Evolutionary conservation across 139 green algal species (phyloP), one percentile per base, ranked within the genome.

Genomic region (Desmodesmus armatus): DNA sequence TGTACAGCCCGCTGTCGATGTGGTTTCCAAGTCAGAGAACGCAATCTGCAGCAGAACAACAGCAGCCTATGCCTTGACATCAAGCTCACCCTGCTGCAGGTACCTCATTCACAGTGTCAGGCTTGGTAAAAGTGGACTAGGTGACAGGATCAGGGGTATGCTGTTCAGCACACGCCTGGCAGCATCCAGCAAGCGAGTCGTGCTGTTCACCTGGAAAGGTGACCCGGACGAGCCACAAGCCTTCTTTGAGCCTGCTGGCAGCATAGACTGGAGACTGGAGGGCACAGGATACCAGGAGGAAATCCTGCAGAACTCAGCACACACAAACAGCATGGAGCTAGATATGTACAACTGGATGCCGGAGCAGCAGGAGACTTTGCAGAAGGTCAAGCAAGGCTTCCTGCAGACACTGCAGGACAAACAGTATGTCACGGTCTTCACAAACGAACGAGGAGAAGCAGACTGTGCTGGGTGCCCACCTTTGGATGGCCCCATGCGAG

Each of bases 131-230:
- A 33, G 9, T 29, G 58, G 58, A 7, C 58, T 67, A 7, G 58
- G 58, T 67, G 58, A 67, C 58, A 67, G 17, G 33, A 67, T 67
- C 58, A 67, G 58, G 19, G 31, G 27, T 5, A 74, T 74, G 66
- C 40, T 74, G 66, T 74, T 51, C 41, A 5, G 5, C 5, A 74
- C 66, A 13, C 66, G 66, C 27, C 29, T 74, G 27, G 66, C 66
- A 51, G 27, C 27, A n/a, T 31, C 66, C 23, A 43, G 13, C 23
- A 43, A 74, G 7, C 31, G 66, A 43, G 25, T 74, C 27, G 29
- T 74, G 27, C 35, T 74, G 66, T 74, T 74, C 66, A 74, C 66
- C 5, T 74, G 66, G 66, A 43, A 44, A 4, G 66, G 35, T 44
- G 33, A 44, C 33, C 66, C 66, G 5, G 35, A 43, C 15, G 66